Percentiles rank a stretch among this genome's conserved stretches.
These are phyloP conservation scores for Prillingera fragicola DNA, from an alignment of 1,284 basidiomycete genomes.

Conservation along the genomic window DNA sequence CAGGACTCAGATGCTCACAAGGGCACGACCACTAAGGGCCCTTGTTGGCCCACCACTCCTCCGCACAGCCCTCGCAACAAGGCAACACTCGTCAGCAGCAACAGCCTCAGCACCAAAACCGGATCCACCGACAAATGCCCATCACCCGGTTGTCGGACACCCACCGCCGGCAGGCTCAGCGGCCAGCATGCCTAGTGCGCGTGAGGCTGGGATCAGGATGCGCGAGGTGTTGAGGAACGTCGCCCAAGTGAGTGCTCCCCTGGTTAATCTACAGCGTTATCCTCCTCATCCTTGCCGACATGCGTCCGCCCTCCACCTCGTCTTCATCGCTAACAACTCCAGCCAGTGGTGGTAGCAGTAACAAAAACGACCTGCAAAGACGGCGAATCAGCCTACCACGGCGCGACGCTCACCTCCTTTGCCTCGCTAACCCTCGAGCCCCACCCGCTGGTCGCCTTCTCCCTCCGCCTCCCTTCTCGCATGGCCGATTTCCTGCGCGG, in stretches of 20 bases:
- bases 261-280: not conserved
- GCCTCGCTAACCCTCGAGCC: conserved; percentile 85
- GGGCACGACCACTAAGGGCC: no score
- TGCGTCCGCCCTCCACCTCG: not conserved
- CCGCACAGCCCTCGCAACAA: no score
- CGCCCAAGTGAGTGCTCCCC: conserved; percentile 40
- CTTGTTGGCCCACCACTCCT: no score
- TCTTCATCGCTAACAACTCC: conserved; percentile 2
- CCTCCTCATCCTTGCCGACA: not conserved
- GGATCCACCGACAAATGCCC: no score
- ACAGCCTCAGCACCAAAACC: no score
- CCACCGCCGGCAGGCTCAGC: not conserved
- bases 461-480: conserved; percentile 78
- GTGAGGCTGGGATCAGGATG: conserved; percentile 12
- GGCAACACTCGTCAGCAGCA: no score
- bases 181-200: not conserved
- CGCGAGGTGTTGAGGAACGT: conserved; percentile 46
- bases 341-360: conserved; percentile 47
- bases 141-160: not conserved
- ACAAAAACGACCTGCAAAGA: conserved; percentile 19
- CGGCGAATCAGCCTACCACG: no score
- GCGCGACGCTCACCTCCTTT: conserved; percentile 86
- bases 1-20: no score
- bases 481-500: conserved; percentile 62
- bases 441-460: conserved; percentile 76